Evolutionary conservation across 179 eudicot genomes (phyloP).

Genomic region (Corrigiola litoralis): DNA sequence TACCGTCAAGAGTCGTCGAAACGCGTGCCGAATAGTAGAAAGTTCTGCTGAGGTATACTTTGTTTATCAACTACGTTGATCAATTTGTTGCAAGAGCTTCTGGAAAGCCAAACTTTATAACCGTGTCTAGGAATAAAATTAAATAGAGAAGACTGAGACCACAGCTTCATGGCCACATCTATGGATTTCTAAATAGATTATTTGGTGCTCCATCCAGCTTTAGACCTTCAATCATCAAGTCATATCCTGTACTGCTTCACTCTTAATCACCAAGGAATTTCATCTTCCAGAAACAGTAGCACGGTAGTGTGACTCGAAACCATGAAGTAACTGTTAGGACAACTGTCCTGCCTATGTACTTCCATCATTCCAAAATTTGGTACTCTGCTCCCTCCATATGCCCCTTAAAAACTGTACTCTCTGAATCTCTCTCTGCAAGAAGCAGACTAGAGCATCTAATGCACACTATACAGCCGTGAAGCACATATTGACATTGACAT

Average conservation of each 20-base stretch:
- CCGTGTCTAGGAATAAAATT: no score
- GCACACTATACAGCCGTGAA: background rate
- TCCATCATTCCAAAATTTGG: background rate
- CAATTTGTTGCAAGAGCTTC: no score
- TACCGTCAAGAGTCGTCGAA: no score
- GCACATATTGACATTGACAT: no score
- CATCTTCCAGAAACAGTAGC: background rate
- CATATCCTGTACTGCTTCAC: no score
- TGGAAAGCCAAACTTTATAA: no score
- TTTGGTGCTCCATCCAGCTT: background rate
- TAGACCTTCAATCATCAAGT: background rate
- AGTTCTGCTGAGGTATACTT: no score
- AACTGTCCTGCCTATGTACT: background rate
- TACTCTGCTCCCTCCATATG: background rate
- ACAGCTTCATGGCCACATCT: no score
- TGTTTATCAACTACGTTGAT: no score
- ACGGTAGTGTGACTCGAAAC: background rate
- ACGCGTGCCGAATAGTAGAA: no score
- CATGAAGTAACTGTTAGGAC: background rate
- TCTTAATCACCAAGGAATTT: background rate
- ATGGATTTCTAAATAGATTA: background rate
- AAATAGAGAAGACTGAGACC: no score
- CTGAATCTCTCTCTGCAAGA: slow-evolving; percentile 4
- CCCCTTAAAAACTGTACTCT: background rate
- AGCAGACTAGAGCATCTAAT: background rate